Conservation (phyloP, 164 flowering plant species). For the Tetrastigma voinierianum region DNA sequence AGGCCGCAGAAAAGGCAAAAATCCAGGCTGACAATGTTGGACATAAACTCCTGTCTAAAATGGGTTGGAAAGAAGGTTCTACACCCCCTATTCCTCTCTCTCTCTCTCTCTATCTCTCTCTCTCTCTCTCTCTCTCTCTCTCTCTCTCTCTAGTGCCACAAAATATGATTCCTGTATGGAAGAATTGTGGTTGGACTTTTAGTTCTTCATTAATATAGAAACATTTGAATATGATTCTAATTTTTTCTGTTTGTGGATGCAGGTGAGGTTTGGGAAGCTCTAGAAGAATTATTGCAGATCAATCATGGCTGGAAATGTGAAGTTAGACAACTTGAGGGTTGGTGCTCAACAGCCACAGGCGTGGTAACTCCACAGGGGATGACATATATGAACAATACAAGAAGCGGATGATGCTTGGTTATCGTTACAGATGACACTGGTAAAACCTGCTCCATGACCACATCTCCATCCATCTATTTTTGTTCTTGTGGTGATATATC, state of each 20-base stretch:
- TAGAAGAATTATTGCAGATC: conserved; percentile 78
- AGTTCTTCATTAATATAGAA: not conserved
- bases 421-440: conserved; percentile 90
- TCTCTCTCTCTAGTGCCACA: too few species aligned
- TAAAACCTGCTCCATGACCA: conserved; percentile 14
- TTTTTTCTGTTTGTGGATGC: conserved; percentile 11
- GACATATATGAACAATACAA: conserved; percentile 98
- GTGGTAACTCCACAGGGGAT: conserved; percentile 90
- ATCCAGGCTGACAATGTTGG: conserved; percentile 98
- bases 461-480: not conserved
- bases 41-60: conserved; percentile 88
- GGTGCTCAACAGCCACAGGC: conserved; percentile 95
- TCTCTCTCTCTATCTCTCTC: not conserved
- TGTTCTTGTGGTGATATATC: not conserved
- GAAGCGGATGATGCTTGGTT: conserved; percentile 99
- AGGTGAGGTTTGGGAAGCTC: conserved; percentile 99
- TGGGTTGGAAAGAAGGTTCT: conserved; percentile 99
- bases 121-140: too few species aligned
- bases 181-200: not conserved
- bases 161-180: too few species aligned
- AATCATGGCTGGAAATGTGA: conserved; percentile 81
- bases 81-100: conserved; percentile 7
- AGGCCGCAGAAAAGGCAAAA: conserved; percentile 76
- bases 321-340: conserved; percentile 80
- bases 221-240: not conserved